A percentile compares a stretch with the other conserved stretches of the same genome.
Evolutionary conservation across 257 asterid species (phyloP).

Genomic region (Nemophila menziesii): DNA sequence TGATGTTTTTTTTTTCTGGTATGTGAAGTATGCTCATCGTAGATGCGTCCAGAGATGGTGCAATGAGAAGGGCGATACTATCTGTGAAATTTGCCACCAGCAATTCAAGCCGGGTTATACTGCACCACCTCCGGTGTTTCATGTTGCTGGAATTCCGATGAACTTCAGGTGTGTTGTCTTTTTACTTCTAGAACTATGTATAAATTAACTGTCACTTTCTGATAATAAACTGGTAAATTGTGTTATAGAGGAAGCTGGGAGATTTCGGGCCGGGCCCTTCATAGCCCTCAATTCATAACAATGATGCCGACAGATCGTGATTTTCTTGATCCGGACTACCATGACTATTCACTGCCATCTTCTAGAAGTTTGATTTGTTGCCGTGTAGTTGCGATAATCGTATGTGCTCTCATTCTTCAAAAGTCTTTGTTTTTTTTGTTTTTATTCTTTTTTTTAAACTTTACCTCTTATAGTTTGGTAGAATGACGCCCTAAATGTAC

Average conservation of each 20-base stretch:
- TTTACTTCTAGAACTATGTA: not conserved
- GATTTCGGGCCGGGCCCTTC: slow-evolving; percentile 44
- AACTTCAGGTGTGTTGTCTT: slow-evolving; percentile 49
- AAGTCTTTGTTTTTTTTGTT: not conserved
- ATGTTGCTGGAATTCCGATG: slow-evolving; percentile 41
- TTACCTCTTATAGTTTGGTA: too few species aligned
- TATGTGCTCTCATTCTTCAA: slow-evolving; percentile 15
- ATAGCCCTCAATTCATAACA: slow-evolving; percentile 32
- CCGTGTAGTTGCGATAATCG: slow-evolving; percentile 59
- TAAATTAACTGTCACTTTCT: not conserved
- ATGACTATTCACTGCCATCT: slow-evolving; percentile 25
- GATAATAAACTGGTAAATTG: slow-evolving; percentile 2
- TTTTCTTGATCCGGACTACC: slow-evolving; percentile 30
- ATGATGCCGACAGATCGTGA: slow-evolving; percentile 23
- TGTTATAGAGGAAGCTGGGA: slow-evolving; percentile 66
- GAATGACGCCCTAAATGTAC: too few species aligned
- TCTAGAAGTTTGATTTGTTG: slow-evolving; percentile 57
- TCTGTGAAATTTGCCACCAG: slow-evolving; percentile 83
- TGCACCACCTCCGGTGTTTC: slow-evolving; percentile 56
- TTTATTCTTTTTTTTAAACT: slow-evolving; percentile 3
- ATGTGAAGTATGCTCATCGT: slow-evolving; percentile 66
- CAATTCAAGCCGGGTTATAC: slow-evolving; percentile 66
- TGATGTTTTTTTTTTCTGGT: not conserved
- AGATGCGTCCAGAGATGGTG: slow-evolving; percentile 83
- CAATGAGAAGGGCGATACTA: slow-evolving; percentile 77